phyloP scores from a whole-genome alignment of 1,284 basidiomycete species.

The Singerocomus rubriflavus region DNA sequence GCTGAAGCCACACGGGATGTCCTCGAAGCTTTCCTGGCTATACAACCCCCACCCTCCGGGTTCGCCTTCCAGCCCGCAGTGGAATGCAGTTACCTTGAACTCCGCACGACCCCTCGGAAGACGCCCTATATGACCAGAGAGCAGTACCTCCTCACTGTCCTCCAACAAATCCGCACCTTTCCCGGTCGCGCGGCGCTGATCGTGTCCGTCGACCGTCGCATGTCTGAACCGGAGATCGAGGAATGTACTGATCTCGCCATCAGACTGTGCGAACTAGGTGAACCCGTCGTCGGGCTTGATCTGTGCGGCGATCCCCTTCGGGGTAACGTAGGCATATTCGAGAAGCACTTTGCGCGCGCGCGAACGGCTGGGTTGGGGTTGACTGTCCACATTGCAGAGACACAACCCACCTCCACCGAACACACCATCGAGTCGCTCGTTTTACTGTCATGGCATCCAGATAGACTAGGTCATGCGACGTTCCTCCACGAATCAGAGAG shows the following conservation, averaged over 20 bases:
- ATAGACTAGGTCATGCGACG: slow-evolving; percentile 79
- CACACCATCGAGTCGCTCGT: slow-evolving; percentile 61
- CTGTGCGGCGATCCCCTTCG: slow-evolving; percentile 74
- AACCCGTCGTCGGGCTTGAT: slow-evolving; percentile 74
- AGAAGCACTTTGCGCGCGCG: slow-evolving; percentile 51
- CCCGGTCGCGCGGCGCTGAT: slow-evolving; percentile 55
- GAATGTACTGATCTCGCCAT: slow-evolving; percentile 62
- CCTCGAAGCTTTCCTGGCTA: slow-evolving; percentile 53
- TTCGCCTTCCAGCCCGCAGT: slow-evolving; percentile 33
- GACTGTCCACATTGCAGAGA: slow-evolving; percentile 82
- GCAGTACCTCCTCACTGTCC: slow-evolving; percentile 60
- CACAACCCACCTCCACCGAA: slow-evolving; percentile 21
- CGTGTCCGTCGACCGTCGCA: slow-evolving; percentile 70
- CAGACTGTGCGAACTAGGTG: slow-evolving; percentile 50
- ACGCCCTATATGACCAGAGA: slow-evolving; percentile 53
- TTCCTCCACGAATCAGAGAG: slow-evolving; percentile 66
- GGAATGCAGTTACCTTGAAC: slow-evolving; percentile 65
- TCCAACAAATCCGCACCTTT: slow-evolving; percentile 63
- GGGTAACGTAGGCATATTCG: slow-evolving; percentile 56
- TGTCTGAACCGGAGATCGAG: slow-evolving; percentile 46
- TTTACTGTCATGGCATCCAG: slow-evolving; percentile 61
- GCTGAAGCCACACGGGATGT: slow-evolving; percentile 58
- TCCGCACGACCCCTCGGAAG: slow-evolving; percentile 66
- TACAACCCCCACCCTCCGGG: slow-evolving; percentile 20
- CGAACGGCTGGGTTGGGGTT: slow-evolving; percentile 59